A percentile compares a stretch with the other conserved stretches of the same genome.
Evolutionary conservation across 148 eudicot genomes (phyloP).

Genomic region (Rhododendron williamsianum): DNA sequence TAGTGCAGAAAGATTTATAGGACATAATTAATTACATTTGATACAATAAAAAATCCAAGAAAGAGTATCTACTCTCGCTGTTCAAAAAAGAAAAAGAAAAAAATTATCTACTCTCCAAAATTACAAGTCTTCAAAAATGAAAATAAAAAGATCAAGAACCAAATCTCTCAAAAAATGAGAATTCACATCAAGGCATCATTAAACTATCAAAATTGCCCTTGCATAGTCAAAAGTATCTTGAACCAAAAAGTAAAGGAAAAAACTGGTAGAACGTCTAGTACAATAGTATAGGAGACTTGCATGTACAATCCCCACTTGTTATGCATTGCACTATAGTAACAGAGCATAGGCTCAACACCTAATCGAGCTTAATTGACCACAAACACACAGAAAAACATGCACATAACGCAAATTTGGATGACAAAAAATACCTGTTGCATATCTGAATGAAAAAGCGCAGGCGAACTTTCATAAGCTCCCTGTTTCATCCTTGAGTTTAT

Average conservation of each 20-base stretch:
- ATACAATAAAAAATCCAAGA: not conserved
- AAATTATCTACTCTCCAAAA: not conserved
- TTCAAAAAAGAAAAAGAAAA: not conserved
- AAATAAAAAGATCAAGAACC: not conserved
- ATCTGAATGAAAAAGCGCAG: conserved; percentile 61
- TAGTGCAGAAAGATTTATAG: not conserved
- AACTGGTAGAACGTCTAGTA: not conserved
- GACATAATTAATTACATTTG: not conserved
- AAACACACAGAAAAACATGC: not conserved
- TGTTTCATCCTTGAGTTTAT: conserved; percentile 60
- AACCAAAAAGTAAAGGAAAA: not conserved
- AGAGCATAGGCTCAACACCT: not conserved
- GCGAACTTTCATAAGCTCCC: conserved; percentile 62
- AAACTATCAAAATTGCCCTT: not conserved
- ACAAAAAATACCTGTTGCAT: conserved; percentile 56
- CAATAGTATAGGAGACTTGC: not conserved
- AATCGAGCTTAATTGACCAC: not conserved
- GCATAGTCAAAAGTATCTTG: not conserved
- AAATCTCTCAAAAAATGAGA: not conserved
- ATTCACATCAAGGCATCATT: not conserved
- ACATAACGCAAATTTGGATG: not conserved
- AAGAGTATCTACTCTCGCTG: not conserved
- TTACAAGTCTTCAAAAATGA: not conserved
- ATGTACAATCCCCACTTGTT: not conserved
- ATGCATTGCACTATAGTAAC: not conserved